These are phyloP conservation scores for Thermomyces lanuginosus DNA, from an alignment of 2,329 filamentous ascomycete genomes.

Conservation along the genomic window DNA sequence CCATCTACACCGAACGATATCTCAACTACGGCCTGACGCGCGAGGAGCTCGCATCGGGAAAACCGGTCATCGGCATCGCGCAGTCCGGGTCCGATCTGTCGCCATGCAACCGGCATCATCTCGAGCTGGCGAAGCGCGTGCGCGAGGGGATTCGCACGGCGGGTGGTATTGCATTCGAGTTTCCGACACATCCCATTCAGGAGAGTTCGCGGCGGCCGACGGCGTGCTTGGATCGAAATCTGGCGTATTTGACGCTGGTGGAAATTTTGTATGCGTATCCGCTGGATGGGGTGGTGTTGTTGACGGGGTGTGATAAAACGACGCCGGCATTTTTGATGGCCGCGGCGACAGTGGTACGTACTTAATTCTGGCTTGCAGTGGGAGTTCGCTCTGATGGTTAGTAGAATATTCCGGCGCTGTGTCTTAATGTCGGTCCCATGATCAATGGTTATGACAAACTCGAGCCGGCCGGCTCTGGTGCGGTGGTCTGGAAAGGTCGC, in stretches of 20 bases:
- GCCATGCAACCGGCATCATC: conserved; percentile 36
- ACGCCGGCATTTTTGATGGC: conserved; percentile 37
- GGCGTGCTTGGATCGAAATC: conserved; percentile 34
- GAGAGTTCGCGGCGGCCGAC: conserved; percentile 33
- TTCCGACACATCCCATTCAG: conserved; percentile 38
- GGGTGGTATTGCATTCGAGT: conserved; percentile 36
- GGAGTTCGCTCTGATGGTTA: no score
- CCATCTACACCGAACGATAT: conserved; percentile 35
- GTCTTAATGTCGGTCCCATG: conserved; percentile 38
- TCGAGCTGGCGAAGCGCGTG: conserved; percentile 34
- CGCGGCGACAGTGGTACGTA: conserved; percentile 31
- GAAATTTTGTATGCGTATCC: conserved; percentile 35
- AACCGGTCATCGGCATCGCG: conserved; percentile 37
- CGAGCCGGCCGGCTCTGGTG: conserved; percentile 30
- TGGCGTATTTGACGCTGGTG: conserved; percentile 33
- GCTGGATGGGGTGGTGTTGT: conserved; percentile 35
- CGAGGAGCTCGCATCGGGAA: conserved; percentile 34
- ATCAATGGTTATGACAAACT: conserved; percentile 32
- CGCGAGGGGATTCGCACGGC: conserved; percentile 35
- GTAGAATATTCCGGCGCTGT: conserved; percentile 35
- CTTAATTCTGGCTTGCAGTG: no score
- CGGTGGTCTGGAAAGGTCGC: conserved; percentile 34
- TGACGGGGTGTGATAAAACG: conserved; percentile 39
- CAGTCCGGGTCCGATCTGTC: conserved; percentile 36
- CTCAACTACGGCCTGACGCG: conserved; percentile 35